Base-by-base conservation (phyloP, 129 eudicot genomes). In the Cynara cardunculus region DNA sequence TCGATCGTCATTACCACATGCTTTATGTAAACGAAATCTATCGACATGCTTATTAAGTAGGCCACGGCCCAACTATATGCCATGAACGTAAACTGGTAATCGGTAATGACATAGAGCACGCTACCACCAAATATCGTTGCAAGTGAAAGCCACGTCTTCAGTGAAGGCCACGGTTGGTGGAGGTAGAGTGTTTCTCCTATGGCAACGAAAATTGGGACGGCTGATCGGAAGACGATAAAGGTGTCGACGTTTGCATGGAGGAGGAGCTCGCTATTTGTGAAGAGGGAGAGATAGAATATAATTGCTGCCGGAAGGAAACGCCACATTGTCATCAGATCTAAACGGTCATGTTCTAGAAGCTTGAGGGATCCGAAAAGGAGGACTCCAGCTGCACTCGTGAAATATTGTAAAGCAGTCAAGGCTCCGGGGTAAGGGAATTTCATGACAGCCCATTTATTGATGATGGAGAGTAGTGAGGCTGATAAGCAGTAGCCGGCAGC, bases 401-500 rank as follows among this genome's bases (percentile, higher is more conserved):
- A 88, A 84, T 96, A 96, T 80, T 96, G 99, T 66, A 92, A 84
- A 6, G 99, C 99, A 22, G 99, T 96, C 78, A 96, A 82, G 49
- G 99, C 98, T 32, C 97, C 99, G 2, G 99, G 99, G 76, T 96
- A 96, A 25, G 98, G 98, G 72, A 96, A 92, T 76, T 89, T 96
- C 98, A 92, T 92, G 39, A 96, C 91, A 44, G 98, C 99, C 99
- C 99, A 96, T 88, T 96, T 96, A 82, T 96, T 96, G 85, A 96
- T 96, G 87, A 96, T 96, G 64, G 97, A 96, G 27, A 96, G 95
- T 39, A 96, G 81, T 26, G 99, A 92, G 24, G 99, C 99, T 19
- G 99, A 92, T 72, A 96, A 69, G 84, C 99, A 96, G 81, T 96
- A 96, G 71, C 99, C 98, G 9, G 93, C 91, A 70, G 98, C 99